Evolutionary conservation across 352 stramenopile genomes (phyloP).

Genomic region (Globisporangium paroecandrum): DNA sequence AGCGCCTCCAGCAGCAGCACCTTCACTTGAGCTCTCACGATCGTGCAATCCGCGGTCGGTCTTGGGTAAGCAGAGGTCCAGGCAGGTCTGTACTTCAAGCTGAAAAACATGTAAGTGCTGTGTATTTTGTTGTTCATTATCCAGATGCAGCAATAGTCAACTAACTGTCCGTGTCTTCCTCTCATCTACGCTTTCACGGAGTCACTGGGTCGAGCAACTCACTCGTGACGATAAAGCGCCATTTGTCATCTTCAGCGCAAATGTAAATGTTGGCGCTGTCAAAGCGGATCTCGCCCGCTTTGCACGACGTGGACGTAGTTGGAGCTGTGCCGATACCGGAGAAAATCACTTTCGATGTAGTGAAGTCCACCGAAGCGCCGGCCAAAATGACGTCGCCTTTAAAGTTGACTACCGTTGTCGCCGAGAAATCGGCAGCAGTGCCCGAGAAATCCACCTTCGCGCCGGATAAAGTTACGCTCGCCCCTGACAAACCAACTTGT

Average conservation of each 20-base stretch:
- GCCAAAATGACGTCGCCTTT: slow-evolving; percentile 8
- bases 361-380: slow-evolving; percentile 12
- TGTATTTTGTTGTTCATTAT: neutral
- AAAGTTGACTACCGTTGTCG: slow-evolving; percentile 11
- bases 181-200: neutral
- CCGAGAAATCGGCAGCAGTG: slow-evolving; percentile 12
- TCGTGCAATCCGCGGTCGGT: neutral
- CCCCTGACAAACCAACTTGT: slow-evolving; percentile 11
- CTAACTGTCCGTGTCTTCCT: neutral
- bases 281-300: slow-evolving; percentile 18
- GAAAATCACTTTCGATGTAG: slow-evolving; percentile 14
- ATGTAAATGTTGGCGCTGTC: slow-evolving; percentile 10
- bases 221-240: slow-evolving; percentile 4
- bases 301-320: slow-evolving; percentile 2
- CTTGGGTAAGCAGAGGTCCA: neutral
- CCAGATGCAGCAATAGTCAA: neutral
- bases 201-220: neutral
- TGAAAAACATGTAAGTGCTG: neutral
- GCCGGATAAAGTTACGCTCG: slow-evolving; percentile 4
- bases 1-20: too few relatives aligned
- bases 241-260: slow-evolving; percentile 1
- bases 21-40: too few relatives aligned
- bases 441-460: slow-evolving; percentile 14
- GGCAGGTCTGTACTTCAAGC: neutral
- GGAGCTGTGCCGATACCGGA: slow-evolving; percentile 9